These are phyloP conservation scores for Saposhnikovia divaricata DNA, from an alignment of 129 eudicot genomes.

Conservation along the genomic window DNA sequence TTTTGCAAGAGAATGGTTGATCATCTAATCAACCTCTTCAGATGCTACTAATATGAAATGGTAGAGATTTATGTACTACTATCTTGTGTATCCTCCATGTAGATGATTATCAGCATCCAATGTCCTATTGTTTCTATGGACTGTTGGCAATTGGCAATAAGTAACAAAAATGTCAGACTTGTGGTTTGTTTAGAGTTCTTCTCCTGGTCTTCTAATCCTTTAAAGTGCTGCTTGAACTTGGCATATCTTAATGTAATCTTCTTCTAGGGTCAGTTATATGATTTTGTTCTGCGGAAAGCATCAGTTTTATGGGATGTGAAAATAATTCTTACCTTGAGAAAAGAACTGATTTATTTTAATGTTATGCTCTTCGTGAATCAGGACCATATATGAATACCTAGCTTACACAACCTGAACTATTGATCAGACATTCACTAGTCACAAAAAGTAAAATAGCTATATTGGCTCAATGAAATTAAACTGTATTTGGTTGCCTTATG, in stretches of 20 bases:
- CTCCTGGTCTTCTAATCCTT: background rate
- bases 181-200: background rate
- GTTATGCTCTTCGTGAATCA: background rate
- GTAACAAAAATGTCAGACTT: background rate
- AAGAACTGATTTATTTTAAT: background rate
- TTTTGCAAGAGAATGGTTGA: background rate
- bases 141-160: background rate
- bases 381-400: background rate
- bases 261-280: background rate
- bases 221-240: background rate
- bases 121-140: background rate
- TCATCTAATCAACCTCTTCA: background rate
- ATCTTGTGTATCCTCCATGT: background rate
- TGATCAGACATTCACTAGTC: background rate
- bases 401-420: background rate
- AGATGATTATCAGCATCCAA: background rate
- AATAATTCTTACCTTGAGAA: background rate
- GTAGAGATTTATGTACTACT: background rate
- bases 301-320: background rate
- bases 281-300: background rate
- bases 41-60: background rate
- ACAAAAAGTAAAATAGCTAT: background rate
- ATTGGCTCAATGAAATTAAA: background rate
- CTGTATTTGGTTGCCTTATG: slow-evolving; percentile 6
- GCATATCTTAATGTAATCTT: background rate